Conservation (phyloP, 1,284 basidiomycete genomes). For the Trametes pubescens region DNA sequence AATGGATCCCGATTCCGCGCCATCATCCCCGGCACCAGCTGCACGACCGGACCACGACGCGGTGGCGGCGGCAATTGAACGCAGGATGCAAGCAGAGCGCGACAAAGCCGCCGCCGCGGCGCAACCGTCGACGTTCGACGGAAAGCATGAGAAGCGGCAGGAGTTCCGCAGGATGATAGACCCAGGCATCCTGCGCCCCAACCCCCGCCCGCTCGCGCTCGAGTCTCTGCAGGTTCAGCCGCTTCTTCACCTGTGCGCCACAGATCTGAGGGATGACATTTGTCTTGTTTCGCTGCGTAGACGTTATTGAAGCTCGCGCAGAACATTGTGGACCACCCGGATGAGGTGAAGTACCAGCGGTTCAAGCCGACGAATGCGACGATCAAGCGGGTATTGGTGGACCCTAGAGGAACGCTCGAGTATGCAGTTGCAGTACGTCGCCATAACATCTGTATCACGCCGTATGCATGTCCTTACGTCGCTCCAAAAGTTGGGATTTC, state of each 20-base stretch:
- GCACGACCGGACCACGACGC: conserved; percentile 32
- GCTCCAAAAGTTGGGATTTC: conserved; percentile 68
- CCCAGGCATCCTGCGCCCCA: conserved; percentile 78
- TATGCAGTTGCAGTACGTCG: conserved; percentile 74
- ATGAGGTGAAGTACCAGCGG: conserved; percentile 71
- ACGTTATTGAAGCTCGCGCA: conserved; percentile 73
- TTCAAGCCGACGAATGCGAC: conserved; percentile 78
- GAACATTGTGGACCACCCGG: conserved; percentile 74
- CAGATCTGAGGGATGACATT: conserved; percentile 2
- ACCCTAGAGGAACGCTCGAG: conserved; percentile 76
- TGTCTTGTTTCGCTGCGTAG: conserved; percentile 46
- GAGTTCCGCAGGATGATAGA: conserved; percentile 76
- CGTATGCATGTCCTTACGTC: neutral
- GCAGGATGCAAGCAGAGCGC: conserved; percentile 31
- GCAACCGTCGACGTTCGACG: conserved; percentile 43
- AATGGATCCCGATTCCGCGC: conserved; percentile 16
- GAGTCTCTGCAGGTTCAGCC: conserved; percentile 67
- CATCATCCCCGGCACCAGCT: conserved; percentile 2
- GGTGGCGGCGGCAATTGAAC: conserved; percentile 35
- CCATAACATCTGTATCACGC: conserved; percentile 1
- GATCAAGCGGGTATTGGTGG: conserved; percentile 68
- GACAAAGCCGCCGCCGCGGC: conserved; percentile 24
- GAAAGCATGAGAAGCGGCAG: conserved; percentile 71
- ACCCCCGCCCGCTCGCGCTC: conserved; percentile 65
- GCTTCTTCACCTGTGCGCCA: conserved; percentile 2